Base-by-base conservation (phyloP, 108 stramenopile genomes). In the Nannochloropsis gaditana region DNA sequence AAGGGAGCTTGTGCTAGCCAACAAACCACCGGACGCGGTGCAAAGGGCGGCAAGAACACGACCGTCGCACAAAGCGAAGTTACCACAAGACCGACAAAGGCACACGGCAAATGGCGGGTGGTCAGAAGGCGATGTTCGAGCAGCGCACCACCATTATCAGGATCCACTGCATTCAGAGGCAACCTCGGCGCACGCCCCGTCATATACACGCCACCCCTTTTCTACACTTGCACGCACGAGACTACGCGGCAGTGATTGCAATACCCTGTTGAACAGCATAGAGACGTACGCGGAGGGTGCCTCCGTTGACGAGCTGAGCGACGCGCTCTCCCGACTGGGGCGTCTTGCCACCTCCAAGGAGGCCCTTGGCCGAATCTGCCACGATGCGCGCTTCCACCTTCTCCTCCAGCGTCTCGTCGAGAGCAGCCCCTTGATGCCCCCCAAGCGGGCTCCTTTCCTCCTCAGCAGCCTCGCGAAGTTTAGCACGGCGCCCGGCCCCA, bases 391-490 rank as follows among this genome's bases (percentile, higher is more conserved):
- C 59, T 73, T 73, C 59, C 59, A 73, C n/a, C 59, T 73, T 73
- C 59, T 73, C 3, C 59, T 73, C n/a, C 19, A 73, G n/a, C 59
- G 59, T 2, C 59, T 73, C n/a, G 59, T n/a, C 6, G 5, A 73
- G 19, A 73, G n/a, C 59, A 73, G 59, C 59, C 59, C 15, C 8
- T n/a, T 73, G n/a, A 73, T 73, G 59, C 59, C 59, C 3, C 59
- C 59, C n/a, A 73, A 8, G n/a, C n/a, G 59, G 59, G 59, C 59
- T n/a, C 59, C 59, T n/a, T 73, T 73, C n/a, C 19, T 73, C 59
- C 59, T 73, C 5, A 73, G 59, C 59, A n/a, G 19, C 59, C 59
- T 73, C 19, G n/a, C 59, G 2, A 73, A 73, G n/a, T 73, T 73
- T n/a, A 73, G 59, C 59, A n/a, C 59, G 15, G 59, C 59, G 19